phyloP scores from a whole-genome alignment of 2,329 filamentous ascomycete genomes.

The Ophiostoma sp. region DNA sequence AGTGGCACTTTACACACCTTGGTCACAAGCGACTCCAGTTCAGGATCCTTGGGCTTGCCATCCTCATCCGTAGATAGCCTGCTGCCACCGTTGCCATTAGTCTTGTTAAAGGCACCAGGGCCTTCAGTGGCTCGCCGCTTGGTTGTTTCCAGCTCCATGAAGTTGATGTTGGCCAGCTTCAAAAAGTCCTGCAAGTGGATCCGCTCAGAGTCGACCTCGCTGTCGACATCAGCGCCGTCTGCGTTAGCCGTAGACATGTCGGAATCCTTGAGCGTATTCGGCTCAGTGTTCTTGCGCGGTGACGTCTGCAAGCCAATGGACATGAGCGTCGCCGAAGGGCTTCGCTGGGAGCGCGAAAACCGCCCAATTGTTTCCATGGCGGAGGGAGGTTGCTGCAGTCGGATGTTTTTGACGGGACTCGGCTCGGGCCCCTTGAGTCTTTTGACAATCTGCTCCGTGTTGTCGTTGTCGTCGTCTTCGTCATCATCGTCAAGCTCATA shows the following conservation, averaged over 20 bases:
- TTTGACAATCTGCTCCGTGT: conserved; percentile 59
- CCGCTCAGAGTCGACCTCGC: conserved; percentile 49
- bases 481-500: conserved; percentile 60
- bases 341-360: conserved; percentile 46
- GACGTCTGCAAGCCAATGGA: conserved; percentile 32
- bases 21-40: conserved; percentile 70
- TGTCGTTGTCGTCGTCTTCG: conserved; percentile 42
- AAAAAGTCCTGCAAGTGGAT: conserved; percentile 90
- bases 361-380: conserved; percentile 63
- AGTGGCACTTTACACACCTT: conserved; percentile 88
- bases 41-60: conserved; percentile 31
- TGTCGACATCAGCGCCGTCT: conserved; percentile 30
- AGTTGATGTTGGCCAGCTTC: conserved; percentile 91
- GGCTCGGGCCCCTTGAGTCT: conserved; percentile 65
- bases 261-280: conserved; percentile 36
- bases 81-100: conserved; percentile 29
- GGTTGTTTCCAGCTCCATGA: conserved; percentile 97
- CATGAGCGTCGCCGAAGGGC: conserved; percentile 38
- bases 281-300: background rate
- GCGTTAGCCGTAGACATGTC: conserved; percentile 32
- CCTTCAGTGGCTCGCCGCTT: conserved; percentile 82
- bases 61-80: conserved; percentile 30
- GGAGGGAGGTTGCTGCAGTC: conserved; percentile 62
- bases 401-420: conserved; percentile 72
- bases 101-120: conserved; percentile 43